Percentiles rank a stretch among this genome's conserved stretches.
These are phyloP conservation scores for Papilionanthe hybrid DNA, from an alignment of 116 monocot genomes.

Conservation along the genomic window DNA sequence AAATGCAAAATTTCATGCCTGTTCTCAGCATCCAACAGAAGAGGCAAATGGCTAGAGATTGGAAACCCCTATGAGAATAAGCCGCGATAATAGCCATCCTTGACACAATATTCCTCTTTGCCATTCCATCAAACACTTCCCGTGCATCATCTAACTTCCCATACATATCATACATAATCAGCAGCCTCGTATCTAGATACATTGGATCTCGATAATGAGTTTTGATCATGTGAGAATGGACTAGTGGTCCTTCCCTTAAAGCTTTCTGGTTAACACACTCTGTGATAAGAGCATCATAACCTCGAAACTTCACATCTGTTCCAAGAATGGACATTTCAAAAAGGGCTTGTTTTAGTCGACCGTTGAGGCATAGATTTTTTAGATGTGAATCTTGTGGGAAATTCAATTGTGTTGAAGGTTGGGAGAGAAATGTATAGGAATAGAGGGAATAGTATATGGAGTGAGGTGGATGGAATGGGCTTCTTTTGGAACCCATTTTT, in stretches of 20 bases:
- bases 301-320: conserved; percentile 17
- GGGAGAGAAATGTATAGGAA: not conserved
- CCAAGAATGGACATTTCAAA: conserved; percentile 17
- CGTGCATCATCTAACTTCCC: conserved; percentile 35
- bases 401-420: conserved; percentile 1
- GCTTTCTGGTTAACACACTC: conserved; percentile 31
- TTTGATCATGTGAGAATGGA: conserved; percentile 57
- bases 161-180: conserved; percentile 45
- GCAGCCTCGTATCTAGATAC: conserved; percentile 48
- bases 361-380: conserved; percentile 14
- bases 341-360: conserved; percentile 19
- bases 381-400: conserved; percentile 15
- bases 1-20: conserved; percentile 14
- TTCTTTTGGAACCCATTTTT: not conserved
- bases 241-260: conserved; percentile 24
- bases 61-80: conserved; percentile 20
- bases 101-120: conserved; percentile 26
- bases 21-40: conserved; percentile 39
- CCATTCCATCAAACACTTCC: conserved; percentile 45
- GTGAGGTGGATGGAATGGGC: not conserved
- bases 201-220: conserved; percentile 25
- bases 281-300: conserved; percentile 42
- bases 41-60: conserved; percentile 23
- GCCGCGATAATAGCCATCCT: conserved; percentile 62
- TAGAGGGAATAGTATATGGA: not conserved